Percentiles rank a stretch among this genome's conserved stretches.
These are phyloP conservation scores for Ambrosia hybrid DNA, from an alignment of 140 eudicot species.

Conservation along the genomic window DNA sequence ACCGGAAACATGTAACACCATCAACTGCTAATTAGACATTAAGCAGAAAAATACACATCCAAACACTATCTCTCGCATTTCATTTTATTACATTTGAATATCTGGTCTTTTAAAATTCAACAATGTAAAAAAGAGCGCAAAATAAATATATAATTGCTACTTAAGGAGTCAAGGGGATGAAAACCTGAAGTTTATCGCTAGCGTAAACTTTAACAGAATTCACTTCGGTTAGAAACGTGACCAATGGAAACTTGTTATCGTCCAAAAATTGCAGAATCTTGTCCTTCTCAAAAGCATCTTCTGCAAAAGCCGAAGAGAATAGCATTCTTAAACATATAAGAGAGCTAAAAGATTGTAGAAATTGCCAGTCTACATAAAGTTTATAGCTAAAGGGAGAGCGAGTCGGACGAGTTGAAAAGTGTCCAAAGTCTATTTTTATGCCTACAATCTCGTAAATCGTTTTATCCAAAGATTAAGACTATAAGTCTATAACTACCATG, in stretches of 20 bases:
- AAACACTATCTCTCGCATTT: slow-evolving; percentile 1
- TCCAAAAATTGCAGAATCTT: slow-evolving; percentile 70
- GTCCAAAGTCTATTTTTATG: too few species aligned
- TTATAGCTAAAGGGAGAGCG: too few species aligned
- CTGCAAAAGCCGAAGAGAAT: slow-evolving; percentile 51
- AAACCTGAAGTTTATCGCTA: slow-evolving; percentile 74
- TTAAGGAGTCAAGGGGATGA: slow-evolving; percentile 3
- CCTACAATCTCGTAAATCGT: too few species aligned
- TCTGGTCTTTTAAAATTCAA: neutral
- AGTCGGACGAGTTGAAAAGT: too few species aligned
- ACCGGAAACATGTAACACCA: too few species aligned
- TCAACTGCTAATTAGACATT: neutral
- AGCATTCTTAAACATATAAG: neutral
- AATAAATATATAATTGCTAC: neutral
- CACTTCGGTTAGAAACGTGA: slow-evolving; percentile 72
- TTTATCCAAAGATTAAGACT: too few species aligned
- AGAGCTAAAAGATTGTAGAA: neutral
- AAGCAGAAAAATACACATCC: slow-evolving; percentile 21
- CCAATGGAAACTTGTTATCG: slow-evolving; percentile 80
- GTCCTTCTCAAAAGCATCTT: slow-evolving; percentile 46
- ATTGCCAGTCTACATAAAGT: neutral
- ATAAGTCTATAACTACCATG: too few species aligned
- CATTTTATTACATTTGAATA: slow-evolving; percentile 1
- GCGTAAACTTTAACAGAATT: slow-evolving; percentile 84
- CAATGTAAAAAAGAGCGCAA: neutral